Percentiles rank a stretch among this genome's conserved stretches.
These are phyloP conservation scores for Oryza rufipogon DNA, from an alignment of 176 grass and related monocot genomes.

Conservation along the genomic window DNA sequence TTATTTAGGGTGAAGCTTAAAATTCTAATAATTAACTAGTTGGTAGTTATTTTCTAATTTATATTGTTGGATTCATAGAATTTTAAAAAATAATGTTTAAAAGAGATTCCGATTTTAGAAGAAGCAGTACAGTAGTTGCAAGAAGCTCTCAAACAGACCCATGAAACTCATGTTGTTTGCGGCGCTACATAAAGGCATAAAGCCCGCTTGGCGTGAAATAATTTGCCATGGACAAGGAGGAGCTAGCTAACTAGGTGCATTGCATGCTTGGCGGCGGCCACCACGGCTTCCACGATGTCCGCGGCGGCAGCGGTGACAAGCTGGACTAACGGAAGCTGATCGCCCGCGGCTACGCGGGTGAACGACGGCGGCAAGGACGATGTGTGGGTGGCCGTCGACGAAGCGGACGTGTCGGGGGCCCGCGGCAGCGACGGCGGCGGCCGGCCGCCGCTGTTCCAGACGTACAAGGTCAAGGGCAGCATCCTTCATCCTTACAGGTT, in stretches of 20 bases:
- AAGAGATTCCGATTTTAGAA: too few species aligned
- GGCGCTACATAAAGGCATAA: too few species aligned
- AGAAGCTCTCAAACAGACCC: too few species aligned
- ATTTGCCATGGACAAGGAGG: neutral
- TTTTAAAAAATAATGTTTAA: too few species aligned
- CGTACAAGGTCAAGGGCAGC: constrained; percentile 53
- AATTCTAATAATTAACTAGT: too few species aligned
- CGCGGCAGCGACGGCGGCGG: neutral
- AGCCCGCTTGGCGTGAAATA: too few species aligned
- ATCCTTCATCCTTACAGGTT: constrained; percentile 56
- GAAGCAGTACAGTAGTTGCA: too few species aligned
- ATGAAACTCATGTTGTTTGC: too few species aligned
- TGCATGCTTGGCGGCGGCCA: neutral
- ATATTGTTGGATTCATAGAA: too few species aligned
- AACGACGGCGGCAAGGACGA: constrained; percentile 23
- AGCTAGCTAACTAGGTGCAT: neutral
- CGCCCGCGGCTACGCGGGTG: constrained; percentile 21
- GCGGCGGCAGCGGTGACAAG: constrained; percentile 31
- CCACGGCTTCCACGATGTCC: neutral
- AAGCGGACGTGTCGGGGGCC: neutral
- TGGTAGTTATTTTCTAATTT: too few species aligned
- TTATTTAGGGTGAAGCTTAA: too few species aligned
- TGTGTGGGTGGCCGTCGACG: constrained; percentile 44
- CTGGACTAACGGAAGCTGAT: neutral
- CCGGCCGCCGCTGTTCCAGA: constrained; percentile 43